A percentile compares a stretch with the other conserved stretches of the same genome.
These are phyloP conservation scores for Termitomyces heimii DNA, from an alignment of 768 basidiomycete species.

Conservation along the genomic window DNA sequence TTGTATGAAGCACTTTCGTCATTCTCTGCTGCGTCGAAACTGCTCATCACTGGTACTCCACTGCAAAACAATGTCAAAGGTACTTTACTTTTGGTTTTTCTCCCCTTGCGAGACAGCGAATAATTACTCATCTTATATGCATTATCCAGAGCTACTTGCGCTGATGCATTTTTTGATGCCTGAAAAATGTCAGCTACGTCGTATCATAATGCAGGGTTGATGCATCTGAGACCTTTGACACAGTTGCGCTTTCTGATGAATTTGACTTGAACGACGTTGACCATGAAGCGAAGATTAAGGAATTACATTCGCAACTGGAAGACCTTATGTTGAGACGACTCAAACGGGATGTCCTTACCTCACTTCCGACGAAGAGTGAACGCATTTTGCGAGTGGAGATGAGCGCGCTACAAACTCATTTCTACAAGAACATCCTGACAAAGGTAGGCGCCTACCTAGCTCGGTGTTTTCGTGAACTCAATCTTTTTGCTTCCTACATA, in stretches of 20 bases:
- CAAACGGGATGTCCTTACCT: slow-evolving; percentile 95
- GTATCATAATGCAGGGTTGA: neutral
- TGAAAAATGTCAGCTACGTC: slow-evolving; percentile 73
- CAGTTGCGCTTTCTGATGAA: slow-evolving; percentile 90
- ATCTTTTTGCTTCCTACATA: neutral
- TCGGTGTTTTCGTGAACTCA: neutral
- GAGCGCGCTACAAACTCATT: slow-evolving; percentile 93
- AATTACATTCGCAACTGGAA: slow-evolving; percentile 89
- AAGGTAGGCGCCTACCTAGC: slow-evolving; percentile 41
- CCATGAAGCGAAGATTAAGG: slow-evolving; percentile 93
- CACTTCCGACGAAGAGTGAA: slow-evolving; percentile 96
- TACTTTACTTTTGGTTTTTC: slow-evolving; percentile 25
- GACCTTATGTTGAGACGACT: slow-evolving; percentile 91
- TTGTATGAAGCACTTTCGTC: slow-evolving; percentile 89
- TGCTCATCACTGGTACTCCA: slow-evolving; percentile 97
- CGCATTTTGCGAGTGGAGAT: slow-evolving; percentile 97
- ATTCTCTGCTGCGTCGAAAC: slow-evolving; percentile 86
- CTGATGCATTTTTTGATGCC: slow-evolving; percentile 99
- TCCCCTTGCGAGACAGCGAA: too few relatives aligned
- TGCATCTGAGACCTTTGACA: slow-evolving; percentile 3
- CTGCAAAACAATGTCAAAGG: slow-evolving; percentile 99
- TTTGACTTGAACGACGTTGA: slow-evolving; percentile 93
- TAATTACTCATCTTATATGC: neutral
- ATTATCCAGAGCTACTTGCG: slow-evolving; percentile 73
- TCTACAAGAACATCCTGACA: slow-evolving; percentile 97